These are phyloP conservation scores for Quercus alba DNA, from an alignment of 306 rosid genomes.

Conservation along the genomic window DNA sequence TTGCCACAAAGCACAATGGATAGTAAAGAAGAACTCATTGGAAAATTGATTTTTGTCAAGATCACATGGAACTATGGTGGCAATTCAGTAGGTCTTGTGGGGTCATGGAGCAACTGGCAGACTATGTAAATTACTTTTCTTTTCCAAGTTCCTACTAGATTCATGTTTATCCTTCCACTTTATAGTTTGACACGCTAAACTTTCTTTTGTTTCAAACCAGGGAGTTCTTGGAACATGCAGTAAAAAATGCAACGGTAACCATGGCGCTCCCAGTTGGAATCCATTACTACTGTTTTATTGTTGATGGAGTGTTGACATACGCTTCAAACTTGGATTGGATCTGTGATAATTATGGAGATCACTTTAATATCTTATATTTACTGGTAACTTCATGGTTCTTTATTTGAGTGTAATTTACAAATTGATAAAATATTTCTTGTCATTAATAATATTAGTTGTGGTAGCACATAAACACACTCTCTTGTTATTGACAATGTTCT, in stretches of 20 bases:
- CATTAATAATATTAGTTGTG: background rate
- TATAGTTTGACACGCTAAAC: conserved; percentile 15
- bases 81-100: conserved; percentile 51
- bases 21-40: conserved; percentile 31
- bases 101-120: conserved; percentile 94
- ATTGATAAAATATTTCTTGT: background rate
- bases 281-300: conserved; percentile 72
- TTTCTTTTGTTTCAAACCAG: conserved; percentile 43
- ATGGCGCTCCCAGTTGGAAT: conserved; percentile 63
- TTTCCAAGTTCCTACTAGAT: conserved; percentile 1
- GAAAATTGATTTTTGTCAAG: conserved; percentile 36
- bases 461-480: too few species aligned
- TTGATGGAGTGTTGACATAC: conserved; percentile 63
- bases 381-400: conserved; percentile 44
- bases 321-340: conserved; percentile 74
- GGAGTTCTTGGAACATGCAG: conserved; percentile 52
- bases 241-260: conserved; percentile 30
- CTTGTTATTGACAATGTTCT: too few species aligned
- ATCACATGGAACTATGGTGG: conserved; percentile 79
- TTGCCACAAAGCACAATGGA: conserved; percentile 27
- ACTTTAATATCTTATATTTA: conserved; percentile 75
- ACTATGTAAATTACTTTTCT: conserved; percentile 40
- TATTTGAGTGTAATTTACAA: background rate
- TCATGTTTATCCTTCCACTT: background rate
- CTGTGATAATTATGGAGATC: conserved; percentile 43